Conservation (phyloP, 768 basidiomycete species). For the Erythrobasidium yunnanense region DNA sequence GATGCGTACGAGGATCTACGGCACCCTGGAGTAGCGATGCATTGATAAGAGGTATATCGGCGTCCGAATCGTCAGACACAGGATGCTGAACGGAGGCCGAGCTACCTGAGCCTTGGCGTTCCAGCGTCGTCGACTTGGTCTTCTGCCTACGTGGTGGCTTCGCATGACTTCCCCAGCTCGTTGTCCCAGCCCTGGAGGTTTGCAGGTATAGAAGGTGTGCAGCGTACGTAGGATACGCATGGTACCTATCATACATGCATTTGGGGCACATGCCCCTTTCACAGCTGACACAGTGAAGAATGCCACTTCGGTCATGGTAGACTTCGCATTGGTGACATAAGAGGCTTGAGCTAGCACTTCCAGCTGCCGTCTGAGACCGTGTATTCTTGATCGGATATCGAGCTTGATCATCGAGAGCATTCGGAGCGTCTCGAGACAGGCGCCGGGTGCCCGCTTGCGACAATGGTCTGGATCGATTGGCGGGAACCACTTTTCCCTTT, state of each 20-base stretch:
- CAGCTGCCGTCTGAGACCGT: background rate
- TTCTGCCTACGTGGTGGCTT: background rate
- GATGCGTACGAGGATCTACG: background rate
- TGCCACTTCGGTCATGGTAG: background rate
- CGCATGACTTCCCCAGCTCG: background rate
- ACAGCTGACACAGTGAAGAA: constrained; percentile 8
- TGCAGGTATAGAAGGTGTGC: background rate
- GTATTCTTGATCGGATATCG: background rate
- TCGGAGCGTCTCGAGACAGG: background rate
- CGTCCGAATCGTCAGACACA: background rate
- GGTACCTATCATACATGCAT: background rate
- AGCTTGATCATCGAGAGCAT: background rate
- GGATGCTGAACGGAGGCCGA: background rate
- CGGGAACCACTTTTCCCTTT: background rate
- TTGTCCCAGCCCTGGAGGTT: background rate
- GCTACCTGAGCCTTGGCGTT: background rate
- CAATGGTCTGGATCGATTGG: too few species aligned
- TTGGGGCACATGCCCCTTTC: background rate
- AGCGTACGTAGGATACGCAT: background rate
- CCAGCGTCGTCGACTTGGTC: background rate
- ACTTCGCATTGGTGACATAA: constrained; percentile 9
- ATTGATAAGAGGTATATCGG: background rate
- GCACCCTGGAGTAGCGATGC: background rate
- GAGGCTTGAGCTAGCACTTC: background rate
- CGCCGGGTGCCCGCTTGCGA: background rate